phyloP scores from a whole-genome alignment of 1,139 yeast species.

The Zygoascus hellenicus region DNA sequence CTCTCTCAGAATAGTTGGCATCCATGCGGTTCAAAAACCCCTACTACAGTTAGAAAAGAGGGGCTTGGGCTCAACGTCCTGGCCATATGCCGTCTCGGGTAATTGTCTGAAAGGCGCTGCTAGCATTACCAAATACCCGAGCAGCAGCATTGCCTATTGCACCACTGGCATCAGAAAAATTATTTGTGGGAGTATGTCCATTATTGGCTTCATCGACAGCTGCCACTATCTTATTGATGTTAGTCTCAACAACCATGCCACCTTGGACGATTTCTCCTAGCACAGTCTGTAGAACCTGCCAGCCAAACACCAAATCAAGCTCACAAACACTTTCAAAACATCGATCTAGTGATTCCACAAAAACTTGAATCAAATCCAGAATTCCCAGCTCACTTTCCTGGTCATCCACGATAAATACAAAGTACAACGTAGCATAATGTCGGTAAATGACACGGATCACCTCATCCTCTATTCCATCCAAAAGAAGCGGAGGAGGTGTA shows the following conservation, averaged over 20 bases:
- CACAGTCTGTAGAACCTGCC: constrained; percentile 94
- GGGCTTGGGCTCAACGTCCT: constrained; percentile 17
- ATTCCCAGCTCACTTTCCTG: constrained; percentile 95
- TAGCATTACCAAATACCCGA: constrained; percentile 35
- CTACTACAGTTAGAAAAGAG: no score
- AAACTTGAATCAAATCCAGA: constrained; percentile 88
- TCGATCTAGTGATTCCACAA: constrained; percentile 88
- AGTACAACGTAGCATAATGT: constrained; percentile 90
- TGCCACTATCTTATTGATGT: constrained; percentile 76
- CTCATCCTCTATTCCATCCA: constrained; percentile 44
- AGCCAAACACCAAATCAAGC: constrained; percentile 88
- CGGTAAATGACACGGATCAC: constrained; percentile 88
- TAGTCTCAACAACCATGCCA: constrained; percentile 98
- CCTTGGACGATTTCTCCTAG: constrained; percentile 86
- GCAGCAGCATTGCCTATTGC: constrained; percentile 21
- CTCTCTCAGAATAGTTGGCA: no score
- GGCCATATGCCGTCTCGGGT: constrained; percentile 45
- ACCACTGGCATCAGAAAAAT: constrained; percentile 18
- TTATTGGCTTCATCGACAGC: constrained; percentile 40
- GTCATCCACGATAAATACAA: constrained; percentile 91
- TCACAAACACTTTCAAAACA: constrained; percentile 95
- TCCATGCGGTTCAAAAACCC: no score
- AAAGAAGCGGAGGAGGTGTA: constrained; percentile 67
- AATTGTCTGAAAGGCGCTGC: constrained; percentile 42
- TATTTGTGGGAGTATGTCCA: constrained; percentile 19